A percentile compares a stretch with the other conserved stretches of the same genome.
Conservation (phyloP, 306 rosid genomes). For the Rosa persica region DNA sequence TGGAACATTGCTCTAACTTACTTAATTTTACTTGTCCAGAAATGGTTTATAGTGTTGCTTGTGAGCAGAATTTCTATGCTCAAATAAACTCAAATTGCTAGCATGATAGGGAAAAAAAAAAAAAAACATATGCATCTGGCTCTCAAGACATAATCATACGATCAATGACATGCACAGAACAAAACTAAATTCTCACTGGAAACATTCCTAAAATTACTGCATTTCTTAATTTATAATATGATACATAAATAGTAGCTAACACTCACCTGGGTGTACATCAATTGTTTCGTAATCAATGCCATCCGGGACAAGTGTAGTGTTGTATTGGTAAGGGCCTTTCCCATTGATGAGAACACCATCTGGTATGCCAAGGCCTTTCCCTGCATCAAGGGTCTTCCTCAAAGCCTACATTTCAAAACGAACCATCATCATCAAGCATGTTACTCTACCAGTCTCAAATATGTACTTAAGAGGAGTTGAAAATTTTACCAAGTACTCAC, state of each 20-base stretch:
- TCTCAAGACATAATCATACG: background rate
- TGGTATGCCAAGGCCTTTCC: slow-evolving; percentile 93
- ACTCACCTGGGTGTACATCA: slow-evolving; percentile 79
- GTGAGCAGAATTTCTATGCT: background rate
- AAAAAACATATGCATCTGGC: background rate
- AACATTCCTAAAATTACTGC: background rate
- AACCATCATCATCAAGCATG: slow-evolving; percentile 27
- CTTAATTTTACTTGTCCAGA: background rate
- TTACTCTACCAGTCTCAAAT: background rate
- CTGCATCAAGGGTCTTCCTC: slow-evolving; percentile 77
- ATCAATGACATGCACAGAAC: background rate
- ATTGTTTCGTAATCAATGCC: slow-evolving; percentile 72
- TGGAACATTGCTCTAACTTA: background rate
- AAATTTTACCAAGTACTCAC: slow-evolving; percentile 46
- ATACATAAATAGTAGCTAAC: background rate
- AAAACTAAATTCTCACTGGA: background rate
- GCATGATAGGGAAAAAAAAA: background rate
- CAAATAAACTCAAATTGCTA: background rate
- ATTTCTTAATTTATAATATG: too few species aligned
- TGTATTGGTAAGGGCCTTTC: slow-evolving; percentile 88
- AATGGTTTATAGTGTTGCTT: background rate
- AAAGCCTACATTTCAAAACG: slow-evolving; percentile 58
- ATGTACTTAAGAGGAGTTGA: slow-evolving; percentile 13
- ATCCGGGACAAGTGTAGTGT: slow-evolving; percentile 77
- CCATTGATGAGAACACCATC: slow-evolving; percentile 98